Conservation (phyloP, 2,329 filamentous ascomycete genomes). For the Leptographium radiaticola region DNA sequence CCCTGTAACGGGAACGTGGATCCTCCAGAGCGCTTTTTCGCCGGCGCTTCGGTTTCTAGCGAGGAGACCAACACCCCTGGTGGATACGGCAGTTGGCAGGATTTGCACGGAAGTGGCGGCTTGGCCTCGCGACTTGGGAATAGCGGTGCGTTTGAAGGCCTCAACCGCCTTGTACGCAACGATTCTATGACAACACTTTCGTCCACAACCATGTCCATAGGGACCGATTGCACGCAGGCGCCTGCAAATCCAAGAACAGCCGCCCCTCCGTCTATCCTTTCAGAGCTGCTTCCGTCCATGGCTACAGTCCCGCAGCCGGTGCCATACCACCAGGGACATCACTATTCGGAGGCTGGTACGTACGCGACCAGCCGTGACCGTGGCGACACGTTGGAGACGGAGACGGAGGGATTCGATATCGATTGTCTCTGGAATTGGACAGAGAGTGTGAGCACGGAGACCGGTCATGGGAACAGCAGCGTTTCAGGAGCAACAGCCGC, state of each 20-base stretch:
- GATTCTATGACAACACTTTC: not conserved
- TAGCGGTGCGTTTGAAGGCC: not conserved
- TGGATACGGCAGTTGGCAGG: not conserved
- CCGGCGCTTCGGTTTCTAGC: not conserved
- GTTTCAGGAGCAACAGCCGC: no score
- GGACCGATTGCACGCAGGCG: no score
- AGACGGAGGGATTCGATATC: slow-evolving; percentile 19
- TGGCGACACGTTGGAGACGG: slow-evolving; percentile 16
- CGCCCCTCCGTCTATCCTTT: not conserved
- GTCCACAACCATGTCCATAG: not conserved
- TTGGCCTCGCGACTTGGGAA: not conserved
- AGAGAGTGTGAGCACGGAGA: not conserved
- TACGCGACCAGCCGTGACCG: slow-evolving; percentile 5
- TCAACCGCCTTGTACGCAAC: not conserved
- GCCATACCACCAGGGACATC: not conserved
- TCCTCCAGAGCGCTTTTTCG: not conserved
- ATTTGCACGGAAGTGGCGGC: not conserved
- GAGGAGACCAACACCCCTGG: not conserved
- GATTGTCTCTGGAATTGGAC: slow-evolving; percentile 21
- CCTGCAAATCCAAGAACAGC: not conserved
- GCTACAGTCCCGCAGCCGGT: not conserved
- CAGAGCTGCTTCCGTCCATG: not conserved
- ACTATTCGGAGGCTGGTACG: not conserved
- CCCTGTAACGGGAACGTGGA: not conserved
- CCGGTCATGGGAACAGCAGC: not conserved